A percentile compares a stretch with the other conserved stretches of the same genome.
Evolutionary conservation across 1,284 basidiomycete species (phyloP).

Genomic region (Fomitopsis betulina): DNA sequence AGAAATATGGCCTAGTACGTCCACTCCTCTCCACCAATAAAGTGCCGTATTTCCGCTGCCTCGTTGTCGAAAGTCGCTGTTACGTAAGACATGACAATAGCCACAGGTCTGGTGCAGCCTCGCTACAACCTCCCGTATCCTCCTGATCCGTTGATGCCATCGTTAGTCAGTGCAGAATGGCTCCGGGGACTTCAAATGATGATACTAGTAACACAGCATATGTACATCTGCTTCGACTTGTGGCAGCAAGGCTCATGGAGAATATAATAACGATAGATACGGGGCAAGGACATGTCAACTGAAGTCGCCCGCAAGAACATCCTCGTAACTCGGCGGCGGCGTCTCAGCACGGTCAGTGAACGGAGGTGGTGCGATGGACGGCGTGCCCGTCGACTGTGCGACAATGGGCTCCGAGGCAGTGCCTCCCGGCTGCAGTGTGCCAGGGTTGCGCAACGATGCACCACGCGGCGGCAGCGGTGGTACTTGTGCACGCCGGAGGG

Average conservation of each 20-base stretch:
- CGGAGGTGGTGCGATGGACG: neutral
- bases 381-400: neutral
- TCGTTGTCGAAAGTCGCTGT: constrained; percentile 18
- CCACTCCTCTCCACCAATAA: neutral
- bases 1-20: neutral
- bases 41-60: constrained; percentile 10
- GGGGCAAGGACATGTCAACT: neutral
- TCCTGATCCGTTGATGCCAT: neutral
- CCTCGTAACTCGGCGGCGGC: constrained; percentile 6
- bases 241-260: no score
- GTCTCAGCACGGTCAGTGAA: constrained; percentile 3
- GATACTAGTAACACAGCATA: no score
- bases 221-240: no score
- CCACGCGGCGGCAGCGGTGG: neutral
- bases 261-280: neutral
- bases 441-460: neutral
- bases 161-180: no score
- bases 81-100: constrained; percentile 15
- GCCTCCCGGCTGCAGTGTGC: neutral
- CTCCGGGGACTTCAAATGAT: no score
- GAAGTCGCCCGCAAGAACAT: neutral
- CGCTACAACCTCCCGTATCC: neutral
- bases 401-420: neutral
- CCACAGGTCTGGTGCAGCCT: neutral
- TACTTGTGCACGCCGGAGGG: neutral